A percentile compares a stretch with the other conserved stretches of the same genome.
Conservation (phyloP, 176 grass and related monocot species). For the Carex scoparia region DNA sequence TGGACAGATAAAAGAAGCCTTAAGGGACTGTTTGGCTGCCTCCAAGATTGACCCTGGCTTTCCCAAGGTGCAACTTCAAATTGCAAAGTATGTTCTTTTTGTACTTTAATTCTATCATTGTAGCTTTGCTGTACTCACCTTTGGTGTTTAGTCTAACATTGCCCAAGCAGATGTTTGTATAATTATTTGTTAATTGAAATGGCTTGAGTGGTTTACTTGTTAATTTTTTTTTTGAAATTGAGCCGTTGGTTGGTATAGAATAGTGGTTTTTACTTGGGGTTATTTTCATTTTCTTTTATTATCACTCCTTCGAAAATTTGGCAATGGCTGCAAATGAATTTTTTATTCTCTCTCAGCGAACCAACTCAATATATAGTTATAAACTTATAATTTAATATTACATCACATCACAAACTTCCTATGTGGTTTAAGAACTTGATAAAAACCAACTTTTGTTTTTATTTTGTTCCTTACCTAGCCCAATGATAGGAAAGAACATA, state of each 20-base stretch:
- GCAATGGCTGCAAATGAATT: too few species aligned
- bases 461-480: neutral
- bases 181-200: neutral
- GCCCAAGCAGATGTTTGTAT: neutral
- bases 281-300: neutral
- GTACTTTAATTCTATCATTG: neutral
- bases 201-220: neutral
- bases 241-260: neutral
- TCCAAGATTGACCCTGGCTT: constrained; percentile 65
- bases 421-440: neutral
- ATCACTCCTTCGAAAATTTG: too few species aligned
- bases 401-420: neutral
- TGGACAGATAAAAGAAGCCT: constrained; percentile 81
- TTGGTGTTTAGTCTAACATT: neutral
- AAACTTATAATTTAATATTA: too few species aligned
- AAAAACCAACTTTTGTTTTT: neutral
- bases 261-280: neutral
- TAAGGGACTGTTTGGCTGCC: constrained; percentile 61
- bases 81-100: constrained; percentile 60
- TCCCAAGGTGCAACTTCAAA: constrained; percentile 70
- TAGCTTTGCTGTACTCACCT: neutral
- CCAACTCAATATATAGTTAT: too few species aligned
- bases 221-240: neutral
- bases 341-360: neutral
- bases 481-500: neutral